Evolutionary conservation across 257 asterid species (phyloP).

Genomic region (Lycium ferocissimum): DNA sequence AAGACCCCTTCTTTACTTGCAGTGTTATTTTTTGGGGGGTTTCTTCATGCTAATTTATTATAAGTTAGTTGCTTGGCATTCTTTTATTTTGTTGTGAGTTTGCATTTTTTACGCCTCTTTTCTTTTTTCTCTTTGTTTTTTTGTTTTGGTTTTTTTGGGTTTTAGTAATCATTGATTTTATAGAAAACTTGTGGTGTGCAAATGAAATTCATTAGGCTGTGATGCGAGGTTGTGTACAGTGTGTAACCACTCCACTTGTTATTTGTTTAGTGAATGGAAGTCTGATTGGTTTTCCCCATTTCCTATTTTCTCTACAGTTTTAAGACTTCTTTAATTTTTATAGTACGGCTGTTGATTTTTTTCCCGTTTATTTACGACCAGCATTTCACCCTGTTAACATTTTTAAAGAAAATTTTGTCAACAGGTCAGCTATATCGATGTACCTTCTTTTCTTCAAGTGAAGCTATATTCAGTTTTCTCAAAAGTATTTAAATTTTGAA

Average conservation of each 20-base stretch:
- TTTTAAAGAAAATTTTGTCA: neutral
- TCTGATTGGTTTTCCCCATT: constrained; percentile 40
- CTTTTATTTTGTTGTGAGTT: constrained; percentile 72
- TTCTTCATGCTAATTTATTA: constrained; percentile 25
- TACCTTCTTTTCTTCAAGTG: neutral
- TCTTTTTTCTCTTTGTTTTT: constrained; percentile 33
- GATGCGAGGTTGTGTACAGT: constrained; percentile 63
- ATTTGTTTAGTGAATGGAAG: constrained; percentile 58
- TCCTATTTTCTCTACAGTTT: neutral
- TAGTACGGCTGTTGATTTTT: neutral
- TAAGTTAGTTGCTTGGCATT: constrained; percentile 54
- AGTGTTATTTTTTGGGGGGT: constrained; percentile 41
- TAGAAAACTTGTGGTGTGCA: constrained; percentile 50
- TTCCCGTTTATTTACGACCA: neutral
- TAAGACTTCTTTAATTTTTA: neutral
- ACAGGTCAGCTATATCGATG: neutral
- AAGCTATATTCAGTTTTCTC: too few species aligned
- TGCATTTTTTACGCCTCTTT: constrained; percentile 38
- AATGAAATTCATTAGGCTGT: constrained; percentile 50
- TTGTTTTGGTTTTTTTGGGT: constrained; percentile 28
- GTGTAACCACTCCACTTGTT: constrained; percentile 50
- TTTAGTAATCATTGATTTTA: constrained; percentile 38
- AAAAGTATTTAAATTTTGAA: too few species aligned
- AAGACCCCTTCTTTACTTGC: constrained; percentile 36
- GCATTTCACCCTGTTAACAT: neutral